Conservation (phyloP, 257 asterid species). For the Penstemon davidsonii region DNA sequence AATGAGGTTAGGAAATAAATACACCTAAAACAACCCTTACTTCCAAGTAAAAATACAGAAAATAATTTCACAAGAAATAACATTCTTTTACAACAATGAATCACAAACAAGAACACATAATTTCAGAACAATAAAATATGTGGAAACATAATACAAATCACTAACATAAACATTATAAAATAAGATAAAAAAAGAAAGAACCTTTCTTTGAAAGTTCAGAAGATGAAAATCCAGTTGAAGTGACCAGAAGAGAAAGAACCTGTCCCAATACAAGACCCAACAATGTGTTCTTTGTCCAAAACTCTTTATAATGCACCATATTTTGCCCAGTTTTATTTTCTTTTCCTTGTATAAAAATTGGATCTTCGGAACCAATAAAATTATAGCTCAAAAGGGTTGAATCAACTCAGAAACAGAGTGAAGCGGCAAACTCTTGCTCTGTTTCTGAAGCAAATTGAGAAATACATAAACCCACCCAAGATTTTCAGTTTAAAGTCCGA, state of each 20-base stretch:
- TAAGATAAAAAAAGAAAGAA: background rate
- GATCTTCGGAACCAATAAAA: background rate
- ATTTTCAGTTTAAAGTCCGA: no score
- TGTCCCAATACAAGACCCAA: slow-evolving; percentile 83
- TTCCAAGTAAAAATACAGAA: slow-evolving; percentile 15
- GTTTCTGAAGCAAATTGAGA: slow-evolving; percentile 14
- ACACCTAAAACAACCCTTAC: background rate
- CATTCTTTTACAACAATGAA: slow-evolving; percentile 6
- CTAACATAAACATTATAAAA: background rate
- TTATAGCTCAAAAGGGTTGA: background rate
- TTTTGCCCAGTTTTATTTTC: background rate
- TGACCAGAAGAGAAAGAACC: slow-evolving; percentile 73
- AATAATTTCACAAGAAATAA: background rate
- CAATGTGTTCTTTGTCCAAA: slow-evolving; percentile 57
- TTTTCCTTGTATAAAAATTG: no score
- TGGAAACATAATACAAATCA: background rate
- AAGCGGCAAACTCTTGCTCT: background rate
- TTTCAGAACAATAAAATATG: background rate
- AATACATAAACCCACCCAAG: background rate
- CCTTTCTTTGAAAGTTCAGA: slow-evolving; percentile 84
- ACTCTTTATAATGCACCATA: slow-evolving; percentile 47
- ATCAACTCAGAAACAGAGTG: slow-evolving; percentile 20
- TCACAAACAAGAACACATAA: slow-evolving; percentile 19
- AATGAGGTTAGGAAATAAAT: slow-evolving; percentile 1
- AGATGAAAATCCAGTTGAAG: slow-evolving; percentile 92